These are phyloP conservation scores for Diplocarpon mali DNA, from an alignment of 2,329 filamentous ascomycete genomes.

Conservation along the genomic window DNA sequence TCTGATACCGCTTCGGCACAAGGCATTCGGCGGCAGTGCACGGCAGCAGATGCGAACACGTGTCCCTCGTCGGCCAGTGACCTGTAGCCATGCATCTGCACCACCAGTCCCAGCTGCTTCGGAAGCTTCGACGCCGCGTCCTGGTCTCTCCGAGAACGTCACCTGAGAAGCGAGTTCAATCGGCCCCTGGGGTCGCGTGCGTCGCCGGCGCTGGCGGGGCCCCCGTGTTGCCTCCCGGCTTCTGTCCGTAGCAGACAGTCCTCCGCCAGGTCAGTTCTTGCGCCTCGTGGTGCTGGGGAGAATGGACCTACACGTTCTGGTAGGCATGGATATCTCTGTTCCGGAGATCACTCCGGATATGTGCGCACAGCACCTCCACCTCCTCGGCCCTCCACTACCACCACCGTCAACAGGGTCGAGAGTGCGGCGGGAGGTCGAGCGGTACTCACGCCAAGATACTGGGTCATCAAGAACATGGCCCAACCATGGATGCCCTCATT, in stretches of 20 bases:
- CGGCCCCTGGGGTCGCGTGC: too few species aligned
- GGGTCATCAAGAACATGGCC: slow-evolving; percentile 11
- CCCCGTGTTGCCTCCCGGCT: background rate
- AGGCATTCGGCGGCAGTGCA: too few species aligned
- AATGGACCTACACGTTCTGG: slow-evolving; percentile 7
- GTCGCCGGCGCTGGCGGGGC: too few species aligned
- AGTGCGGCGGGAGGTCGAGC: background rate
- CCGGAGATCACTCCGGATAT: slow-evolving; percentile 7
- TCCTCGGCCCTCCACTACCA: slow-evolving; percentile 10
- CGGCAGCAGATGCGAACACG: too few species aligned
- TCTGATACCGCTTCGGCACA: too few species aligned
- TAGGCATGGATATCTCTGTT: slow-evolving; percentile 10
- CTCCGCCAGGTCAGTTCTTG: background rate
- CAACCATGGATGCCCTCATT: slow-evolving; percentile 10
- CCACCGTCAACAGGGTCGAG: background rate
- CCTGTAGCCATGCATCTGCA: too few species aligned
- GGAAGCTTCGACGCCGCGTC: too few species aligned
- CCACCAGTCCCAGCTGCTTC: too few species aligned
- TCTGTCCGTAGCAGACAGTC: slow-evolving; percentile 1
- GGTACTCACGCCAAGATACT: slow-evolving; percentile 9
- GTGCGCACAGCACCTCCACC: slow-evolving; percentile 7
- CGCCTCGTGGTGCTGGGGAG: too few species aligned
- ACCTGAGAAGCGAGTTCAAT: too few species aligned
- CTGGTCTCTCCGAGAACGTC: too few species aligned
- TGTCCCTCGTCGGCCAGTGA: too few species aligned